Evolutionary conservation across 2,329 filamentous ascomycete species (phyloP).

Genomic region (Aureobasidium sp.): DNA sequence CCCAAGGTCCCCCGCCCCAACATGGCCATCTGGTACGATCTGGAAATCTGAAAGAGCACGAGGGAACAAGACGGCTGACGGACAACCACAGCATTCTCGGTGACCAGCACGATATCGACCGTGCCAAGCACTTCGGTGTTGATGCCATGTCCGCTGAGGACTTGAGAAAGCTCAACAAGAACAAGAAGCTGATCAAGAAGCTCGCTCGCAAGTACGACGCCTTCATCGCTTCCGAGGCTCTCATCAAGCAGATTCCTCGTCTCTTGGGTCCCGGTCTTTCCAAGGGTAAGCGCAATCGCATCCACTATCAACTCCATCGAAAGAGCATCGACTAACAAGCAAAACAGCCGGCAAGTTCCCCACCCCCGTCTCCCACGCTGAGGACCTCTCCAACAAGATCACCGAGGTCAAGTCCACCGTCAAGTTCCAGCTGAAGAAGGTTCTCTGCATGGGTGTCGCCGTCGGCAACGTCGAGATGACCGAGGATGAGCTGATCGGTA

Average conservation of each 20-base stretch:
- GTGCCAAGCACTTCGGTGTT: constrained; percentile 97
- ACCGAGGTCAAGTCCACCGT: constrained; percentile 99
- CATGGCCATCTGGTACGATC: constrained; percentile 70
- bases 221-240: constrained; percentile 90
- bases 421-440: constrained; percentile 99
- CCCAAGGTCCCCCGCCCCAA: constrained; percentile 82
- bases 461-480: constrained; percentile 97
- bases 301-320: background rate
- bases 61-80: constrained; percentile 22
- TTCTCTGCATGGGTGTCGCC: constrained; percentile 98
- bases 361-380: constrained; percentile 91
- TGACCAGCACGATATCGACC: constrained; percentile 98
- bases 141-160: constrained; percentile 98
- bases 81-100: constrained; percentile 58
- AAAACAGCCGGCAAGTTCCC: constrained; percentile 94
- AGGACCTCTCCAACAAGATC: constrained; percentile 91
- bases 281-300: constrained; percentile 59
- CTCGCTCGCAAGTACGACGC: constrained; percentile 99
- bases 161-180: constrained; percentile 99
- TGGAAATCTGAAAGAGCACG: background rate
- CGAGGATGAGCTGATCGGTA: constrained; percentile 88
- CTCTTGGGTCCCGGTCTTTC: constrained; percentile 97
- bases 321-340: constrained; percentile 22
- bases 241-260: constrained; percentile 99
- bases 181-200: constrained; percentile 99